These are phyloP conservation scores for Alliaria petiolata DNA, from an alignment of 345 rosid genomes.

Conservation along the genomic window DNA sequence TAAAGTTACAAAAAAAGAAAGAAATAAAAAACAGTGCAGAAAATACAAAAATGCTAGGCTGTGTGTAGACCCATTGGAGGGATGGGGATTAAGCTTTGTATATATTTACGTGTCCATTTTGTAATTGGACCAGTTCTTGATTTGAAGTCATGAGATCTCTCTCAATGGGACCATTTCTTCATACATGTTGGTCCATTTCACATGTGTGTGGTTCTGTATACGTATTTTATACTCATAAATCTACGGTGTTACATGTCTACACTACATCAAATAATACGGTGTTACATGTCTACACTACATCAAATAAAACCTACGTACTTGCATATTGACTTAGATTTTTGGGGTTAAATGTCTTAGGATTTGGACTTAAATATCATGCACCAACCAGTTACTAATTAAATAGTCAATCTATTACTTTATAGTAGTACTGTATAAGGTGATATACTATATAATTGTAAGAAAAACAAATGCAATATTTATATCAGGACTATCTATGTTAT, in stretches of 20 bases:
- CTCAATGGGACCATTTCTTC: slow-evolving; percentile 26
- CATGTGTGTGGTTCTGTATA: slow-evolving; percentile 23
- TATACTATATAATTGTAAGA: neutral
- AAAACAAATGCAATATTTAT: slow-evolving; percentile 7
- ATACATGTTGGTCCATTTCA: slow-evolving; percentile 32
- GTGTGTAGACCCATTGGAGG: slow-evolving; percentile 35
- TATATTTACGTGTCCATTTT: slow-evolving; percentile 26
- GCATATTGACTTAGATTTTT: neutral
- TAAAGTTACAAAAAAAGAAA: neutral
- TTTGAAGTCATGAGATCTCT: slow-evolving; percentile 33
- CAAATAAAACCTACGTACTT: neutral
- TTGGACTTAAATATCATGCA: neutral
- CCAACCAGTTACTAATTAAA: neutral
- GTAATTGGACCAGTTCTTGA: slow-evolving; percentile 18
- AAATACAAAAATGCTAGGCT: slow-evolving; percentile 43
- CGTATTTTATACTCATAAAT: neutral
- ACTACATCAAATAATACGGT: neutral
- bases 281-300: neutral
- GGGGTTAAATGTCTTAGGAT: neutral
- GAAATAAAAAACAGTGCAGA: slow-evolving; percentile 10
- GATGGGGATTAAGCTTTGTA: slow-evolving; percentile 23
- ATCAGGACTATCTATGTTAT: neutral
- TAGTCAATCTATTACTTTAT: neutral
- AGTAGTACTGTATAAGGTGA: neutral
- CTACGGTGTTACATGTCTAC: neutral